Evolutionary conservation across 768 basidiomycete species (phyloP).

Genomic region (Amyloporia xantha): DNA sequence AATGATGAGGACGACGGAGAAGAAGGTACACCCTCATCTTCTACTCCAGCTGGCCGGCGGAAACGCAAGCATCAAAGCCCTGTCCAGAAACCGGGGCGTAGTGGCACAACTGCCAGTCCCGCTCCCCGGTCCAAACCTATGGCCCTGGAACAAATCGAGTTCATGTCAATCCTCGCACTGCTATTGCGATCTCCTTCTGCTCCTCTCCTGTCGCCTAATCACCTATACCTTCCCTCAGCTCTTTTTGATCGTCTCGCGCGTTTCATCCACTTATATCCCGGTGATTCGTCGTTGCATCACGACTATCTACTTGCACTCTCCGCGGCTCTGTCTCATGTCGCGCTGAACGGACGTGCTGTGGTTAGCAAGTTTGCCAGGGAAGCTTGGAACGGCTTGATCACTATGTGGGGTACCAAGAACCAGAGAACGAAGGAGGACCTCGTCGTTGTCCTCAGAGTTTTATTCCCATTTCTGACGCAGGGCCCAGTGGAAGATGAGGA

Average conservation of each 20-base stretch:
- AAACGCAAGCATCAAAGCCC: slow-evolving; percentile 4
- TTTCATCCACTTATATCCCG: slow-evolving; percentile 60
- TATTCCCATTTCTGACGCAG: slow-evolving; percentile 53
- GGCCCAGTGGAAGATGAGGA: slow-evolving; percentile 8
- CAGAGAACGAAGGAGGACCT: slow-evolving; percentile 72
- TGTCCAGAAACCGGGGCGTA: not conserved
- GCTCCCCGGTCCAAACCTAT: slow-evolving; percentile 18
- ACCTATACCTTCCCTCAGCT: slow-evolving; percentile 36
- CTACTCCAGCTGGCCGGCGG: not conserved
- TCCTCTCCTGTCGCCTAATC: slow-evolving; percentile 44
- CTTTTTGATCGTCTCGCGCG: slow-evolving; percentile 54
- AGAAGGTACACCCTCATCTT: not conserved
- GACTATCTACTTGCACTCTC: slow-evolving; percentile 68
- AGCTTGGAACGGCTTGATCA: slow-evolving; percentile 59
- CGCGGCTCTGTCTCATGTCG: slow-evolving; percentile 64
- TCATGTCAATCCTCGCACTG: slow-evolving; percentile 54
- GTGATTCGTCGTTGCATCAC: slow-evolving; percentile 74
- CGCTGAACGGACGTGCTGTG: slow-evolving; percentile 61
- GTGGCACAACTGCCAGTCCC: slow-evolving; percentile 4
- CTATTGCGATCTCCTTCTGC: slow-evolving; percentile 52
- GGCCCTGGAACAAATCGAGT: slow-evolving; percentile 62
- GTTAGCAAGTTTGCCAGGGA: slow-evolving; percentile 54
- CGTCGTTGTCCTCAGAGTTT: slow-evolving; percentile 58
- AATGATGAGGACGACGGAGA: slow-evolving; percentile 1
- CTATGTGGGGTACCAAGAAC: slow-evolving; percentile 76